These are phyloP conservation scores for Pseudocercospora vitis DNA, from an alignment of 2,329 filamentous ascomycete genomes.

Conservation along the genomic window DNA sequence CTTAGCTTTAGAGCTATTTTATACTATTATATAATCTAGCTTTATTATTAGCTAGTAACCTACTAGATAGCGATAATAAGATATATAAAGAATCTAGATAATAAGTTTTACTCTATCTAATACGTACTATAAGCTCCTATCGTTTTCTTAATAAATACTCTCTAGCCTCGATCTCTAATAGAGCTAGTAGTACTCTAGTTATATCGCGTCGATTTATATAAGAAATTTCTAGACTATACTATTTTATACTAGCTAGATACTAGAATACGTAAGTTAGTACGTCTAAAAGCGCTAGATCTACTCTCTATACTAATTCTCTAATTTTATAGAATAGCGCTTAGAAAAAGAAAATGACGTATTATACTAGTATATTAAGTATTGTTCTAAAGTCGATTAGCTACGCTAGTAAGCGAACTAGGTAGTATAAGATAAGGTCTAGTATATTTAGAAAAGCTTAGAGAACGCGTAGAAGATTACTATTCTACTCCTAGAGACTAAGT, in stretches of 20 bases:
- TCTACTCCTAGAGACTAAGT: too few species aligned
- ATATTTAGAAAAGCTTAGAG: too few species aligned
- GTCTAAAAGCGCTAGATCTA: neutral
- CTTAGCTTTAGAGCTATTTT: neutral
- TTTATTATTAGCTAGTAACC: neutral
- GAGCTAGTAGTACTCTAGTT: neutral
- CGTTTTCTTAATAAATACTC: neutral
- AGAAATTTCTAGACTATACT: neutral
- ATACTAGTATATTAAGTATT: too few species aligned
- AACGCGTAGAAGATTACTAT: too few species aligned
- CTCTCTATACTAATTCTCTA: neutral
- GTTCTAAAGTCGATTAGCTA: too few species aligned
- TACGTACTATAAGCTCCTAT: neutral
- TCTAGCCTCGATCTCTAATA: neutral
- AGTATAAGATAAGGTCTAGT: too few species aligned
- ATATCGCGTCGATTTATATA: neutral
- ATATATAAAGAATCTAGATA: neutral
- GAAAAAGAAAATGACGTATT: too few species aligned
- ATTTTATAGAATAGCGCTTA: too few species aligned
- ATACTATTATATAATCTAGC: neutral
- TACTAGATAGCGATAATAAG: neutral
- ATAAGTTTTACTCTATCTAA: neutral
- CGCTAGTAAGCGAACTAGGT: too few species aligned
- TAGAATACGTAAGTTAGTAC: neutral
- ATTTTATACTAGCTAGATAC: neutral